These are phyloP conservation scores for Copromyces sp. DNA, from an alignment of 495 filamentous ascomycete species.

Conservation along the genomic window DNA sequence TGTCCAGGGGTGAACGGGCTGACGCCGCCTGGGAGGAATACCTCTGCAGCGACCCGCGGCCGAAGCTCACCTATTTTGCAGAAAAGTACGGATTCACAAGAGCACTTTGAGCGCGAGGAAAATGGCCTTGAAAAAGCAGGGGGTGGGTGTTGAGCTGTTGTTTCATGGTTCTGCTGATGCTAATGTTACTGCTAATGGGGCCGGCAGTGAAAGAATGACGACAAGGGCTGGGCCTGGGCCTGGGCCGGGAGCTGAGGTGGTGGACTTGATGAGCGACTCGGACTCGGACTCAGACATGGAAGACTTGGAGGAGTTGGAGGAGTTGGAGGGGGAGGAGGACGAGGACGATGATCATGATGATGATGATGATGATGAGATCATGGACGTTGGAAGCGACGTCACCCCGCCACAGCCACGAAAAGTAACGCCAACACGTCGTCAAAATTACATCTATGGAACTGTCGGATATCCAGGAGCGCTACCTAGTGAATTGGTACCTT, in stretches of 20 bases:
- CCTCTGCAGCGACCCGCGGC: background rate
- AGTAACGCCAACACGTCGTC: background rate
- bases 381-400: background rate
- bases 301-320: background rate
- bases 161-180: background rate
- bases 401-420: background rate
- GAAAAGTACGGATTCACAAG: background rate
- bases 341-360: background rate
- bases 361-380: background rate
- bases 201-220: background rate
- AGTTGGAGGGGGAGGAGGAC: background rate
- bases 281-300: no score
- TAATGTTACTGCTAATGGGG: background rate
- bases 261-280: background rate
- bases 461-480: background rate
- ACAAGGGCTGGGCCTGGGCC: background rate
- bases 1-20: background rate
- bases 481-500: background rate
- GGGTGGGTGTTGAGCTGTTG: background rate
- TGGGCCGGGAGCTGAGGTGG: background rate
- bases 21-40: background rate
- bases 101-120: background rate
- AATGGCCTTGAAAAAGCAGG: background rate
- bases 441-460: background rate
- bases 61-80: background rate